phyloP scores from a whole-genome alignment of 257 asterid species.

The Phtheirospermum japonicum region DNA sequence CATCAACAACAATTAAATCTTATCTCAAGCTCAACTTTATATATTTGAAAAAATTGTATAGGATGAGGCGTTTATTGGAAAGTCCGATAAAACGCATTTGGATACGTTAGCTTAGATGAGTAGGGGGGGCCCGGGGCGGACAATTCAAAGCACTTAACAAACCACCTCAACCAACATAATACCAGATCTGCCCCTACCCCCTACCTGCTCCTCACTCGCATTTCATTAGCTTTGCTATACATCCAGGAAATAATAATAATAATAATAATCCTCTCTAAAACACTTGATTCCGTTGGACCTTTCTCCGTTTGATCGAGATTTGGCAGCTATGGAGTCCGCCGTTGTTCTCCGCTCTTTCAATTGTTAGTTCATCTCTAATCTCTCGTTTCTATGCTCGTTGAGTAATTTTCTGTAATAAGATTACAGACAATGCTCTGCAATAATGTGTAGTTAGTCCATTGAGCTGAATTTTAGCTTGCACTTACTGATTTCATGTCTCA shows the following conservation, averaged over 20 bases:
- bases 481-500: slow-evolving; percentile 10
- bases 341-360: slow-evolving; percentile 53
- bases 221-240: neutral
- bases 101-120: too few relatives aligned
- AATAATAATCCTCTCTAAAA: neutral
- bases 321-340: slow-evolving; percentile 55
- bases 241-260: slow-evolving; percentile 18
- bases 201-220: neutral
- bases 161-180: neutral
- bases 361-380: slow-evolving; percentile 33
- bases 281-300: slow-evolving; percentile 15
- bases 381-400: neutral
- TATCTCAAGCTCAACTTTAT: too few relatives aligned
- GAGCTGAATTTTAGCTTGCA: slow-evolving; percentile 17
- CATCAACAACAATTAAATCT: too few relatives aligned
- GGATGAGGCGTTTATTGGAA: too few relatives aligned
- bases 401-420: slow-evolving; percentile 15
- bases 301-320: slow-evolving; percentile 10
- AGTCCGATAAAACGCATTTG: too few relatives aligned
- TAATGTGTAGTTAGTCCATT: slow-evolving; percentile 5
- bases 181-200: neutral
- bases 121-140: slow-evolving; percentile 37
- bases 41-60: too few relatives aligned
- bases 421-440: too few relatives aligned
- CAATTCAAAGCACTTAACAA: slow-evolving; percentile 34